Conservation (phyloP, 352 stramenopile genomes). For the Phytophthora palmivora region DNA sequence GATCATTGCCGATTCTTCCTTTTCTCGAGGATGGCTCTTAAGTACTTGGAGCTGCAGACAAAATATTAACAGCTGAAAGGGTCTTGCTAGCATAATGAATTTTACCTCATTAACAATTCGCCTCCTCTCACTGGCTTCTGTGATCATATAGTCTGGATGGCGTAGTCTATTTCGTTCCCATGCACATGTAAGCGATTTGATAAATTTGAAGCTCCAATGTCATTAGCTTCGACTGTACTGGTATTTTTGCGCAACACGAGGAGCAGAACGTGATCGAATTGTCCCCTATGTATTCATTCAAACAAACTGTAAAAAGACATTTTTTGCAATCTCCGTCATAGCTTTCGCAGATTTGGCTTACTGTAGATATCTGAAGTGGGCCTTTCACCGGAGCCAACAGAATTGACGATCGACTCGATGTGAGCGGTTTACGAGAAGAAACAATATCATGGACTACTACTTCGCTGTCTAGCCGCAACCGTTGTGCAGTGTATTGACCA, state of each 20-base stretch:
- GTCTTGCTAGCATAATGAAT: background rate
- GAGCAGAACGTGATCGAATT: conserved; percentile 10
- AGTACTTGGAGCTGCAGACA: conserved; percentile 21
- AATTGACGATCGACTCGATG: background rate
- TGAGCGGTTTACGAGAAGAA: background rate
- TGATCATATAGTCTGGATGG: conserved; percentile 35
- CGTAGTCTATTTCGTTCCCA: conserved; percentile 29
- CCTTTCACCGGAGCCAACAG: conserved; percentile 21
- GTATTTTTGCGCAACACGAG: conserved; percentile 34
- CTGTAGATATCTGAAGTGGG: conserved; percentile 4
- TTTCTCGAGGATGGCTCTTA: conserved; percentile 19
- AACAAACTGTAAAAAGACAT: too few relatives aligned
- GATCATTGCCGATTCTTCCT: conserved; percentile 25
- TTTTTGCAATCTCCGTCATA: too few relatives aligned
- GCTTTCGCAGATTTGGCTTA: background rate
- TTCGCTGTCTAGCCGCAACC: background rate
- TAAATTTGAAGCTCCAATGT: background rate
- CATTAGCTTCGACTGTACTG: conserved; percentile 10
- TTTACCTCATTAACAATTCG: conserved; percentile 37
- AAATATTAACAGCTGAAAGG: background rate
- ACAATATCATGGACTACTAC: background rate
- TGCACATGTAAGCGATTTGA: background rate
- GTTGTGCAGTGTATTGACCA: conserved; percentile 5
- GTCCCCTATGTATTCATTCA: conserved; percentile 1
- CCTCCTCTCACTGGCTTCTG: conserved; percentile 36